phyloP scores from a whole-genome alignment of 2,329 filamentous ascomycete genomes.

The Trichoderma cornu-damae region DNA sequence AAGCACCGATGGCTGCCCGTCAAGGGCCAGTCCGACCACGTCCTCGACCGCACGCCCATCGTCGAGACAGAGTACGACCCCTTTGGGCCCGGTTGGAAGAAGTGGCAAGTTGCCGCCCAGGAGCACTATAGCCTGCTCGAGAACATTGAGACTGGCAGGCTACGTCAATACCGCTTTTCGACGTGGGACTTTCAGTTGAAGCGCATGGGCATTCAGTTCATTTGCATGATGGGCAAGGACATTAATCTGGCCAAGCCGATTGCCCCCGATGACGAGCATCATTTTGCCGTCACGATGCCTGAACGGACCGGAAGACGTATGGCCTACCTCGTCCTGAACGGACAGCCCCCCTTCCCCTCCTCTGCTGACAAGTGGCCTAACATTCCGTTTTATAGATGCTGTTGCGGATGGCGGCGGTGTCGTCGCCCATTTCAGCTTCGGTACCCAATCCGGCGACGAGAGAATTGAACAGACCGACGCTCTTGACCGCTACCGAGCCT shows the following conservation, averaged over 20 bases:
- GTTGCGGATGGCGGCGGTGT: conserved; percentile 51
- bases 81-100: conserved; percentile 40
- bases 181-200: conserved; percentile 46
- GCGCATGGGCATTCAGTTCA: conserved; percentile 50
- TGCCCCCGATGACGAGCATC: conserved; percentile 42
- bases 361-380: conserved; percentile 19
- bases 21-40: conserved; percentile 30
- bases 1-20: conserved; percentile 50
- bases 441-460: conserved; percentile 29
- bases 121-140: conserved; percentile 46
- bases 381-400: conserved; percentile 29
- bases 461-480: conserved; percentile 49
- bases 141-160: conserved; percentile 43
- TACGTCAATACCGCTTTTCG: conserved; percentile 45
- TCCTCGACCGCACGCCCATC: conserved; percentile 44
- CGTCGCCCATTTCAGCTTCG: conserved; percentile 50
- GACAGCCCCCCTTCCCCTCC: no score
- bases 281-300: conserved; percentile 38
- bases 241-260: conserved; percentile 45
- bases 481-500: conserved; percentile 48
- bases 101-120: conserved; percentile 49
- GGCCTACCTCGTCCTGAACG: conserved; percentile 1
- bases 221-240: conserved; percentile 49
- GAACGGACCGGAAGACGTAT: conserved; percentile 35
- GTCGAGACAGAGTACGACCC: conserved; percentile 43